Percentiles rank a stretch among this genome's conserved stretches.
Evolutionary conservation across 345 rosid genomes (phyloP).

Genomic region (Clarkia xantiana): DNA sequence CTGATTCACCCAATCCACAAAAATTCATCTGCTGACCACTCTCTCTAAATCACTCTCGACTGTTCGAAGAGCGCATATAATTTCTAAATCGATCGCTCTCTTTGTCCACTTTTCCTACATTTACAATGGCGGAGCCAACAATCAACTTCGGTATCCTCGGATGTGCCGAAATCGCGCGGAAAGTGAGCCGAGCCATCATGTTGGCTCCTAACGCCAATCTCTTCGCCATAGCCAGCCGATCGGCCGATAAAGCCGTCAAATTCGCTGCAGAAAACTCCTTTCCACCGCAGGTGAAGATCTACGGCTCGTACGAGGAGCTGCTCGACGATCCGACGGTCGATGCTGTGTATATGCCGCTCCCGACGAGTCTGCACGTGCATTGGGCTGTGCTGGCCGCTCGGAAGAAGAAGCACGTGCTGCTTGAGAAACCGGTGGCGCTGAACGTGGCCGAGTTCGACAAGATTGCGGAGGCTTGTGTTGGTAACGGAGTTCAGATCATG

Average conservation of each 20-base stretch:
- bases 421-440: slow-evolving; percentile 30
- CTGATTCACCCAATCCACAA: no score
- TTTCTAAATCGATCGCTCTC: no score
- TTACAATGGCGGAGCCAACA: no score
- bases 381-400: slow-evolving; percentile 25
- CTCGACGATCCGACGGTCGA: slow-evolving; percentile 24
- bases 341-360: slow-evolving; percentile 28
- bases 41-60: no score
- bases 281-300: slow-evolving; percentile 14
- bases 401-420: slow-evolving; percentile 29
- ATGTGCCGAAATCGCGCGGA: slow-evolving; percentile 26
- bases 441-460: slow-evolving; percentile 14
- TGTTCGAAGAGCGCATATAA: no score
- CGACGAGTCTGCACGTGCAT: slow-evolving; percentile 24
- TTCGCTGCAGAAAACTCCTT: slow-evolving; percentile 22
- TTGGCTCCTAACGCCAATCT: slow-evolving; percentile 20
- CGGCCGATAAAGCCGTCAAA: slow-evolving; percentile 19
- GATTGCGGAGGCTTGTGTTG: slow-evolving; percentile 20
- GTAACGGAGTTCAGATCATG: slow-evolving; percentile 30
- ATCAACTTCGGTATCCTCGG: slow-evolving; percentile 26
- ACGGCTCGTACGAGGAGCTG: slow-evolving; percentile 25
- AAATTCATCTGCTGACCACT: no score
- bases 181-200: slow-evolving; percentile 19
- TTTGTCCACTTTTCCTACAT: no score
- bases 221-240: slow-evolving; percentile 23